phyloP scores from a whole-genome alignment of 129 eudicot species.

The Deinandra increscens region DNA sequence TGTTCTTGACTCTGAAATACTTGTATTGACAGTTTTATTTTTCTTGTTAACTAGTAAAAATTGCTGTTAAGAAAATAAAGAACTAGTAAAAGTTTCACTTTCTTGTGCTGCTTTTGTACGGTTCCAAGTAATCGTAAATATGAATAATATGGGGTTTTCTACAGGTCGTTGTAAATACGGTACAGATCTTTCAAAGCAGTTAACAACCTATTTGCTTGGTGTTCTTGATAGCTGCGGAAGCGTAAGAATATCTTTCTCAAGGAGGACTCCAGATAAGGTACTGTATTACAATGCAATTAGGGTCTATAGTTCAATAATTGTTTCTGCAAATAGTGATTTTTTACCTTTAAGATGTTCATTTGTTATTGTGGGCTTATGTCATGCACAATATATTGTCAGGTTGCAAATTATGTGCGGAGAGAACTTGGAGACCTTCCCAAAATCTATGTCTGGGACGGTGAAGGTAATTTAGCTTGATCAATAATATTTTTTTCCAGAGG shows the following conservation, averaged over 20 bases:
- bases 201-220: conserved; percentile 53
- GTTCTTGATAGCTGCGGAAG: conserved; percentile 89
- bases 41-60: not conserved
- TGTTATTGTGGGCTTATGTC: conserved; percentile 13
- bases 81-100: not conserved
- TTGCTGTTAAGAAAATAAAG: no score
- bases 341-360: not conserved
- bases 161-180: conserved; percentile 80
- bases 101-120: conserved; percentile 14
- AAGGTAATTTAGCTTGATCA: conserved; percentile 53
- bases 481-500: not conserved
- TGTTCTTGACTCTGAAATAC: conserved; percentile 1
- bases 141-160: conserved; percentile 20
- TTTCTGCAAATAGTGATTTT: conserved; percentile 6
- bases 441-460: conserved; percentile 72
- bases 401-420: conserved; percentile 53
- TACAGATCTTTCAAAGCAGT: conserved; percentile 76
- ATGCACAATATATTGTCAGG: conserved; percentile 37
- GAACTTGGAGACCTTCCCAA: conserved; percentile 73
- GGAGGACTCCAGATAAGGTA: conserved; percentile 95
- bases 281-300: not conserved
- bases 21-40: conserved; percentile 4
- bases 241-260: conserved; percentile 89
- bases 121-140: not conserved
- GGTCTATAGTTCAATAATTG: not conserved